Evolutionary conservation across 1,284 basidiomycete species (phyloP).

Genomic region (Cutaneotrichosporon spelunceum): DNA sequence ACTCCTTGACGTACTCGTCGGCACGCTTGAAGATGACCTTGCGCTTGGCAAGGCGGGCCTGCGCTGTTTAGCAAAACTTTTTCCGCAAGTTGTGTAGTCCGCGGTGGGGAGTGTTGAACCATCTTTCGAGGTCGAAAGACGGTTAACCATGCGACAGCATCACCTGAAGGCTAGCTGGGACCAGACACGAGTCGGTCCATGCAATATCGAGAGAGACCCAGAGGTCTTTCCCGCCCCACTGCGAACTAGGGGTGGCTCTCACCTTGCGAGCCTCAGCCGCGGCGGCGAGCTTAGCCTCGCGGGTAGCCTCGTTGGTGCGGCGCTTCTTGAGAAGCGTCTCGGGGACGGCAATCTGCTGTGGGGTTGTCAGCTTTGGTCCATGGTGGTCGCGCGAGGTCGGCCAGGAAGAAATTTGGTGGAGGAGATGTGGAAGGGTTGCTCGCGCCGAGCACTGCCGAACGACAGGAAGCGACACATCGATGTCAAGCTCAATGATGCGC

Average conservation of each 20-base stretch:
- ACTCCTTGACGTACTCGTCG: slow-evolving; percentile 98
- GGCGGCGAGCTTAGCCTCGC: slow-evolving; percentile 89
- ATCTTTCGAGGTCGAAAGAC: slow-evolving; percentile 92
- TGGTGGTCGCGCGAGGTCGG: neutral
- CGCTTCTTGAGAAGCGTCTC: slow-evolving; percentile 99
- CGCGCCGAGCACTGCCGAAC: neutral
- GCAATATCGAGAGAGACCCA: slow-evolving; percentile 62
- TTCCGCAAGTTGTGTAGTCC: neutral
- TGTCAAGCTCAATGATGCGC: neutral
- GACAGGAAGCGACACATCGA: neutral
- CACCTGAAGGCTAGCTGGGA: slow-evolving; percentile 52
- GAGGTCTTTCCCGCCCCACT: slow-evolving; percentile 5
- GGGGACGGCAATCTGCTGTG: slow-evolving; percentile 70
- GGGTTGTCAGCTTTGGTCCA: slow-evolving; percentile 9
- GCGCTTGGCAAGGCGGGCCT: slow-evolving; percentile 88
- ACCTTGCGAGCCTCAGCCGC: slow-evolving; percentile 91
- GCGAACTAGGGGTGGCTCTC: slow-evolving; percentile 42
- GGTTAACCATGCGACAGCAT: slow-evolving; percentile 79
- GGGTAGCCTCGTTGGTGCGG: slow-evolving; percentile 95
- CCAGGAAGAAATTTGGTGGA: neutral
- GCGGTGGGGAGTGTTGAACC: slow-evolving; percentile 1
- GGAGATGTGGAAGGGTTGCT: neutral
- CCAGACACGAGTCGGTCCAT: slow-evolving; percentile 59
- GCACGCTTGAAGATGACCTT: slow-evolving; percentile 99
- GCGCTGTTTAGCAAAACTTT: slow-evolving; percentile 21